Base-by-base conservation (phyloP, 257 asterid genomes). In the Solanum stenotomum region DNA sequence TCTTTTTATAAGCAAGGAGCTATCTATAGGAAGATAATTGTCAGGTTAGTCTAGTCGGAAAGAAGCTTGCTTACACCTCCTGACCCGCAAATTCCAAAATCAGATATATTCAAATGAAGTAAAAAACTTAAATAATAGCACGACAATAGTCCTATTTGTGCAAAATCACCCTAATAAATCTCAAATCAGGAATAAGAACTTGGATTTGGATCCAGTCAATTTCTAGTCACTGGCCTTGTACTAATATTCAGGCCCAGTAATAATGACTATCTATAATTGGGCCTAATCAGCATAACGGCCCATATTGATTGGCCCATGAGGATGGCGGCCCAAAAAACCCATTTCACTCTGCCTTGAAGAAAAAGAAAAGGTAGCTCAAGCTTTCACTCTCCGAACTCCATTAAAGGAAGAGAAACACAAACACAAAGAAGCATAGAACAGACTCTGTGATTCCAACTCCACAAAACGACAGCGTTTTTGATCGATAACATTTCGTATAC, bases 321-420 rank as follows among this genome's bases (percentile, higher is more conserved):
- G 6, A 49, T 49, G 29, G 38, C 86, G 20, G 70, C 46, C 86
- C 86, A 18, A 49, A 25, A 44, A 70, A 8, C 29, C 13, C 37
- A 42, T 23, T n/a, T 16, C 42, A 49, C 42, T 81, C 42, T 93
- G 95, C 81, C 98, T 94, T 95, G 98, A 90, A 88, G 91, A 89
- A 89, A 92, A 94, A 91, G 96, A 91, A 92, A 46, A 93, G 25
- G 81, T 27, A 78, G 86, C 74, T 35, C 78, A 85, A 25, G 31
- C 8, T 31, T 22, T 25, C 68, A 35, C 52, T 35, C 76, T 70
- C 49, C 44, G 33, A n/a, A 75, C 29, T 42, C 86, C 27, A 46
- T 65, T 68, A 87, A 42, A 67, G n/a, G 29, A 65, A 18, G 14
- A 34, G 49, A 35, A 34, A 49, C 59, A 33, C 68, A 52, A 34